These are phyloP conservation scores for Clohesyomyces aquaticus DNA, from an alignment of 495 filamentous ascomycete species.

Conservation along the genomic window DNA sequence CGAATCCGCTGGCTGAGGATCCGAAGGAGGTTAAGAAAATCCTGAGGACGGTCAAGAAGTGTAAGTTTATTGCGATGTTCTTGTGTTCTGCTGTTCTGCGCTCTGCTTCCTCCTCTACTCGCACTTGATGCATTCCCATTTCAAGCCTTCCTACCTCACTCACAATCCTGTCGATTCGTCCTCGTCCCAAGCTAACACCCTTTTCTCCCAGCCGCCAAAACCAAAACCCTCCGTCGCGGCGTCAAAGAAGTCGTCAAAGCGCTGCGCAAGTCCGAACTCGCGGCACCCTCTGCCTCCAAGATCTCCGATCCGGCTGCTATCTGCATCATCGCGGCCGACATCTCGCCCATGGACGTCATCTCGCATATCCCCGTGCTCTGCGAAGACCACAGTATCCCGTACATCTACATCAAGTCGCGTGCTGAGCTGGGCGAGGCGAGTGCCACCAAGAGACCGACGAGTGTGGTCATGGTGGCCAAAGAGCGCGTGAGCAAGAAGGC, in stretches of 20 bases:
- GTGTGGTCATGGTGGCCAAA: constrained; percentile 81
- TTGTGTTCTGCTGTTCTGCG: too few species aligned
- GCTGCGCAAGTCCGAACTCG: constrained; percentile 79
- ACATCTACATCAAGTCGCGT: constrained; percentile 84
- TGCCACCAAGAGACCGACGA: constrained; percentile 91
- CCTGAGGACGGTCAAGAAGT: constrained; percentile 89
- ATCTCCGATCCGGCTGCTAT: constrained; percentile 65
- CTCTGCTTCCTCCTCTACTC: too few species aligned
- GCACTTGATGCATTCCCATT: too few species aligned
- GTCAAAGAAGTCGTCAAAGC: constrained; percentile 98
- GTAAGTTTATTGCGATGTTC: constrained; percentile 64
- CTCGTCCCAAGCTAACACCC: constrained; percentile 2
- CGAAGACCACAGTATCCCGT: constrained; percentile 94
- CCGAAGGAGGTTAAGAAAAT: constrained; percentile 86
- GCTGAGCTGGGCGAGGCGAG: constrained; percentile 90
- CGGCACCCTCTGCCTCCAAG: constrained; percentile 51
- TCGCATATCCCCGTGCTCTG: constrained; percentile 95
- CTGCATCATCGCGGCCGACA: constrained; percentile 92
- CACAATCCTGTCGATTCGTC: too few species aligned
- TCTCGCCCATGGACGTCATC: constrained; percentile 96
- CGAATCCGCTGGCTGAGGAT: constrained; percentile 84
- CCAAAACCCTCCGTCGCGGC: constrained; percentile 91
- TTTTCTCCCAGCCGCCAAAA: constrained; percentile 73
- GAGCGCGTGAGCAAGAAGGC: constrained; percentile 55
- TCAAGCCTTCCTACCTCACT: too few species aligned